Evolutionary conservation across 2,329 filamentous ascomycete genomes (phyloP).

Genomic region (Pyricularia pennisetigena): DNA sequence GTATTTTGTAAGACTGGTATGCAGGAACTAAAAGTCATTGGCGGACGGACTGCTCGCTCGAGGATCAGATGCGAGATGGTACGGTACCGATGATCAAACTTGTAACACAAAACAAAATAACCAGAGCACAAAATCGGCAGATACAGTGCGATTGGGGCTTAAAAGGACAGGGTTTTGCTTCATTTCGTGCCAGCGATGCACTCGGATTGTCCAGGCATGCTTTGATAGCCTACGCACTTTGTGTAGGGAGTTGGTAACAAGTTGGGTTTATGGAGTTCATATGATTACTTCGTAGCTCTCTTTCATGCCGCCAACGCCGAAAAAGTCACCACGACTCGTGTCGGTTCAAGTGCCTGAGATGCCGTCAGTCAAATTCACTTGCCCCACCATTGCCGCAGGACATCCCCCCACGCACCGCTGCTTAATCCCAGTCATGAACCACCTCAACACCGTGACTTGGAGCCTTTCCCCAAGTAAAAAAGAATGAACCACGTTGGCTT

Average conservation of each 20-base stretch:
- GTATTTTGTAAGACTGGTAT: neutral
- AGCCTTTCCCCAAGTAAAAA: neutral
- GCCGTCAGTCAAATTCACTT: neutral
- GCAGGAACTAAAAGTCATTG: neutral
- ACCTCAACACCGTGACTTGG: neutral
- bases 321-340: neutral
- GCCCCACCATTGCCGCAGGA: neutral
- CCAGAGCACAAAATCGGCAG: neutral
- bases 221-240: neutral
- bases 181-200: neutral
- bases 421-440: neutral
- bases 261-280: neutral
- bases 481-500: neutral
- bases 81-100: neutral
- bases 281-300: neutral
- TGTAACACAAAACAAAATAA: neutral
- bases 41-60: neutral
- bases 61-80: neutral
- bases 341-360: neutral
- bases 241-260: neutral
- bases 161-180: neutral
- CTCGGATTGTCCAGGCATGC: neutral
- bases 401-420: neutral
- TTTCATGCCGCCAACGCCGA: neutral
- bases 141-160: neutral